Base-by-base conservation (phyloP, 805 yeast genomes). In the Zygosaccharomyces kombuchaensis region DNA sequence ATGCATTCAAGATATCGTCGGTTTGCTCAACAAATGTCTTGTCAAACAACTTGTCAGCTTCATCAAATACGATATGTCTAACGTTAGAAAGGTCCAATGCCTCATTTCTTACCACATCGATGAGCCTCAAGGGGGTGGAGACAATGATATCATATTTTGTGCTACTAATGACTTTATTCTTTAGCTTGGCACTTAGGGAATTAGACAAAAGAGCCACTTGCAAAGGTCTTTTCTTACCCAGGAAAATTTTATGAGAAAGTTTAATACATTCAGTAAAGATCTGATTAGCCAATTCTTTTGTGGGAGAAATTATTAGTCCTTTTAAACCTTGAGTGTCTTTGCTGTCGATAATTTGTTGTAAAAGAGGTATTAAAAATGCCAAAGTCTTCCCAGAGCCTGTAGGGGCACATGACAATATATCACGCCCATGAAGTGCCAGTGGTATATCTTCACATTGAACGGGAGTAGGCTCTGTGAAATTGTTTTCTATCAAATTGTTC, bases 371-470 rank as follows among this genome's bases (percentile, higher is more conserved):
- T 46, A 87, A 69, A 61, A 85, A 93, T 25, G 97, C 96, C 38
- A 91, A 71, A 9, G 41, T 38, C 22, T 38, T 38, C 26, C 41
- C 41, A 27, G 97, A 88, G 56, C 99, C 99, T 1, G 99, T 93
- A 38, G 98, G 98, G 0, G 98, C 97, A 73, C 96, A 87, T 1
- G 96, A 95, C 35, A 93, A 72, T 27, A 93, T 63, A 61, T 91
- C 97, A 48, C 95, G 77, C 23, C 72, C 75, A 43, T 78, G 73
- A 43, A 88, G 67, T 10, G 87, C 67, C 8, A 80, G 71, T 2
- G 99, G 97, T 34, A 93, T 81, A 1, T 89, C 80, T 65, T 93
- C 97, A 50, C 88, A 78, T 68, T 93, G 99, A 56, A 93, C 87
- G 2, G 97, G 82, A 0, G 99, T 91, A 5, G 99, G 98, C 51